These are phyloP conservation scores for Sporopachydermia quercuum DNA, from an alignment of 805 yeast genomes.

Conservation along the genomic window DNA sequence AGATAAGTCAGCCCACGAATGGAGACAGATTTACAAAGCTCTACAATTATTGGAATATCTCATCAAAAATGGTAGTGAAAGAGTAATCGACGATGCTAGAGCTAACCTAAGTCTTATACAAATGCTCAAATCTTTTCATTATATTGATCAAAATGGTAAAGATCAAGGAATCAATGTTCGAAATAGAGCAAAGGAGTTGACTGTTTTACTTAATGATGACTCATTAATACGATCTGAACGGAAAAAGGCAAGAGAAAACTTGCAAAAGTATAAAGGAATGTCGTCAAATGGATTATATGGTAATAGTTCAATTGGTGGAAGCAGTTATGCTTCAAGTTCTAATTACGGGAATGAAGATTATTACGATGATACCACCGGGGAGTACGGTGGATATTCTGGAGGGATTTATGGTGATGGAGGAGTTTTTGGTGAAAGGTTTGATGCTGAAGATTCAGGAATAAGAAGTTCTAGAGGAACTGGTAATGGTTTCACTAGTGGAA, in stretches of 20 bases:
- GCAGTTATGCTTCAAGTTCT: conserved; percentile 18
- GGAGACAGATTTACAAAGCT: conserved; percentile 96
- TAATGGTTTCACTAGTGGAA: conserved; percentile 16
- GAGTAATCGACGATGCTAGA: conserved; percentile 90
- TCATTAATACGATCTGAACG: conserved; percentile 65
- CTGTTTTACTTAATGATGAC: conserved; percentile 63
- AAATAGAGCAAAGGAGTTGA: conserved; percentile 70
- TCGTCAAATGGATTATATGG: conserved; percentile 39
- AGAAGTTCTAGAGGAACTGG: conserved; percentile 7
- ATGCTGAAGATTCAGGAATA: conserved; percentile 2
- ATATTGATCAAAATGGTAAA: conserved; percentile 81
- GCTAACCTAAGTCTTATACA: conserved; percentile 66
- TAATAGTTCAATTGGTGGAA: conserved; percentile 13
- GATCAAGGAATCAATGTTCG: conserved; percentile 95
- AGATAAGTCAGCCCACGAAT: conserved; percentile 88
- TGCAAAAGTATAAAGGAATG: conserved; percentile 72
- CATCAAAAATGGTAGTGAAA: conserved; percentile 83
- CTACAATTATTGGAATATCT: conserved; percentile 83
- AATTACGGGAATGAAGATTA: conserved; percentile 22
- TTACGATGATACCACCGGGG: conserved; percentile 13
- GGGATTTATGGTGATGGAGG: conserved; percentile 20
- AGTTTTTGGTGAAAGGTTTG: conserved; percentile 20
- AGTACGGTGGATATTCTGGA: conserved; percentile 14
- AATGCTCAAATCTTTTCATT: conserved; percentile 87
- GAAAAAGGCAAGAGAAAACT: conserved; percentile 76